Evolutionary conservation across 164 flowering plant genomes (phyloP).

Genomic region (grape (Vitis vinifera)): DNA sequence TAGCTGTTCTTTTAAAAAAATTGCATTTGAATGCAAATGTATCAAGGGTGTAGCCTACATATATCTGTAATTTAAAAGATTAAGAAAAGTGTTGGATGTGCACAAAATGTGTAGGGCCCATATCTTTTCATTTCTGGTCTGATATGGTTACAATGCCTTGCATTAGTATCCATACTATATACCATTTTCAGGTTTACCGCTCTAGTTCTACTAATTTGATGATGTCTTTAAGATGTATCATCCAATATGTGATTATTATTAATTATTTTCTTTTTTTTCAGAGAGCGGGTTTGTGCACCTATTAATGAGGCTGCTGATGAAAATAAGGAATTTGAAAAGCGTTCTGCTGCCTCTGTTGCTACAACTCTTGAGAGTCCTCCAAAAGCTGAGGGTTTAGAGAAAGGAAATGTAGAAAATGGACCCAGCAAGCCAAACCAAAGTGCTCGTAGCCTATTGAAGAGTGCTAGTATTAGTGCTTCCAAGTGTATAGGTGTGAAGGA

Average conservation of each 20-base stretch:
- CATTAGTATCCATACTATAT: too few species aligned
- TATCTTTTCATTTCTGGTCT: too few species aligned
- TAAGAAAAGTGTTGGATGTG: too few species aligned
- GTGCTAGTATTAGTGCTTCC: conserved; percentile 55
- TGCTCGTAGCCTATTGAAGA: conserved; percentile 46
- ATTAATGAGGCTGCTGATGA: conserved; percentile 21
- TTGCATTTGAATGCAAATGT: too few species aligned
- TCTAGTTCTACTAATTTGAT: not conserved
- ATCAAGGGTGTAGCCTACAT: too few species aligned
- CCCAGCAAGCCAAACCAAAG: conserved; percentile 24
- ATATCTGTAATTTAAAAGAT: too few species aligned
- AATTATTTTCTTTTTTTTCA: conserved; percentile 6
- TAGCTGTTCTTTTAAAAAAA: too few species aligned
- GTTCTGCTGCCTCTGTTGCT: conserved; percentile 26
- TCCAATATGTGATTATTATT: not conserved
- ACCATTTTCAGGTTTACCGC: too few species aligned
- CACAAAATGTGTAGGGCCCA: too few species aligned
- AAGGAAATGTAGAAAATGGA: conserved; percentile 21
- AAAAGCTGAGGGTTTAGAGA: conserved; percentile 19
- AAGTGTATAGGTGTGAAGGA: conserved; percentile 34
- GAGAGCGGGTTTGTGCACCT: conserved; percentile 43
- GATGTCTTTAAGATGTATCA: not conserved
- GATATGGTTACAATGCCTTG: too few species aligned
- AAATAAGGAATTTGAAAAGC: conserved; percentile 21
- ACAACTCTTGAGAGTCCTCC: conserved; percentile 29